These are phyloP conservation scores for Fusarium graminum DNA, from an alignment of 2,329 filamentous ascomycete species.

Conservation along the genomic window DNA sequence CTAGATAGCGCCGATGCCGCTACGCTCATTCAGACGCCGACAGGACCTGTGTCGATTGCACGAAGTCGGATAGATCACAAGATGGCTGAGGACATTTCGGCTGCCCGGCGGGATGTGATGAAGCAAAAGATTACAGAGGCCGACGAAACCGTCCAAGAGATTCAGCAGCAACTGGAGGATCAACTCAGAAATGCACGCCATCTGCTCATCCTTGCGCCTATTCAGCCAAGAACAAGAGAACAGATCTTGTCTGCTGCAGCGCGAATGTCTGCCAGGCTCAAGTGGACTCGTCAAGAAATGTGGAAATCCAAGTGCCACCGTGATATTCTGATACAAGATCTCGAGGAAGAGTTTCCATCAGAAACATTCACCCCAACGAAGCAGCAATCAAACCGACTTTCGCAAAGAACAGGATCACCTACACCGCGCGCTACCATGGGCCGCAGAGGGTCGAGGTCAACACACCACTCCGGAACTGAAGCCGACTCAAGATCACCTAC, in stretches of 20 bases:
- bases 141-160: conserved; percentile 79
- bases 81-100: conserved; percentile 87
- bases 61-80: conserved; percentile 82
- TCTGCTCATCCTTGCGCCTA: conserved; percentile 87
- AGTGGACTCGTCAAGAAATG: conserved; percentile 94
- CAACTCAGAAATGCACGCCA: conserved; percentile 92
- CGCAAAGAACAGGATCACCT: conserved; percentile 48
- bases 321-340: conserved; percentile 86
- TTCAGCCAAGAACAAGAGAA: conserved; percentile 90
- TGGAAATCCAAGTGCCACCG: conserved; percentile 92
- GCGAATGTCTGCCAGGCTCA: conserved; percentile 86
- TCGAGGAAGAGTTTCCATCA: conserved; percentile 76
- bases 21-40: conserved; percentile 75
- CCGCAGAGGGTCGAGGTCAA: conserved; percentile 49
- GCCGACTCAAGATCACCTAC: conserved; percentile 47
- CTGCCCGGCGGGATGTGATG: conserved; percentile 86
- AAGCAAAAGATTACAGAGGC: conserved; percentile 84
- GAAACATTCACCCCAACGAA: conserved; percentile 44
- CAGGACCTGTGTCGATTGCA: conserved; percentile 79
- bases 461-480: conserved; percentile 46
- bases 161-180: conserved; percentile 83
- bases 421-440: conserved; percentile 43
- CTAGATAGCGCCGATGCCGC: conserved; percentile 73
- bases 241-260: conserved; percentile 87
- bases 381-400: conserved; percentile 44